phyloP scores from a whole-genome alignment of 495 filamentous ascomycete genomes.

The Penicillium nucicola region DNA sequence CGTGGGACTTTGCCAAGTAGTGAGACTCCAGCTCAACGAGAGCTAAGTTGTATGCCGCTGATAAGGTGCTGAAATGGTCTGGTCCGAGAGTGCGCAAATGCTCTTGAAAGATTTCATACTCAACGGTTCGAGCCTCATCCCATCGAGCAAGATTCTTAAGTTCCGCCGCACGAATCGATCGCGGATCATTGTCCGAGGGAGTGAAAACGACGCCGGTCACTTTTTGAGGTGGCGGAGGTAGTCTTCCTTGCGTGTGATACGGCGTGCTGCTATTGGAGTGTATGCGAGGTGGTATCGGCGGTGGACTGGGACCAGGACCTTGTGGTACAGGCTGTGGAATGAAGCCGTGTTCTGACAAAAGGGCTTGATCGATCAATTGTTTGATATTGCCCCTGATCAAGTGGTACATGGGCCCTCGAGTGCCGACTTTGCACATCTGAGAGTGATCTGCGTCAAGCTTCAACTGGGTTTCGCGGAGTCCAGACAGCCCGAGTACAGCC shows the following conservation, averaged over 20 bases:
- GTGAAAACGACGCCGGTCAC: conserved; percentile 21
- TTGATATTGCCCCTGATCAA: conserved; percentile 40
- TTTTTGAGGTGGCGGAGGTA: conserved; percentile 6
- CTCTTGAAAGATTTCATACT: conserved; percentile 39
- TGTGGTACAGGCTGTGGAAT: conserved; percentile 24
- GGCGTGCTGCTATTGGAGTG: conserved; percentile 32
- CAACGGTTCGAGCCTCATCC: conserved; percentile 31
- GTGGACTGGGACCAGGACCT: conserved; percentile 5
- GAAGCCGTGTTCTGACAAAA: conserved; percentile 33
- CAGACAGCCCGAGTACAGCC: conserved; percentile 34
- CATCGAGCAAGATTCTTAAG: conserved; percentile 28
- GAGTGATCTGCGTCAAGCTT: conserved; percentile 41
- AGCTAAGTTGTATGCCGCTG: conserved; percentile 31
- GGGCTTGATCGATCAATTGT: conserved; percentile 33
- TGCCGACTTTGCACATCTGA: conserved; percentile 37
- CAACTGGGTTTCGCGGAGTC: conserved; percentile 36
- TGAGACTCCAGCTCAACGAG: conserved; percentile 27
- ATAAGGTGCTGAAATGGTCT: conserved; percentile 33
- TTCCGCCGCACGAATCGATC: conserved; percentile 27
- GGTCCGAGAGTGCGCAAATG: conserved; percentile 30
- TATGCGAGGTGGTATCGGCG: conserved; percentile 32
- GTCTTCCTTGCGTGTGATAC: conserved; percentile 20
- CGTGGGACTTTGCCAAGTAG: conserved; percentile 25
- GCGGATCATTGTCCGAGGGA: conserved; percentile 28
- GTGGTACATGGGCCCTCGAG: conserved; percentile 35